Conservation (phyloP, 83 land plant species). For the Diphasiastrum complanatum region DNA sequence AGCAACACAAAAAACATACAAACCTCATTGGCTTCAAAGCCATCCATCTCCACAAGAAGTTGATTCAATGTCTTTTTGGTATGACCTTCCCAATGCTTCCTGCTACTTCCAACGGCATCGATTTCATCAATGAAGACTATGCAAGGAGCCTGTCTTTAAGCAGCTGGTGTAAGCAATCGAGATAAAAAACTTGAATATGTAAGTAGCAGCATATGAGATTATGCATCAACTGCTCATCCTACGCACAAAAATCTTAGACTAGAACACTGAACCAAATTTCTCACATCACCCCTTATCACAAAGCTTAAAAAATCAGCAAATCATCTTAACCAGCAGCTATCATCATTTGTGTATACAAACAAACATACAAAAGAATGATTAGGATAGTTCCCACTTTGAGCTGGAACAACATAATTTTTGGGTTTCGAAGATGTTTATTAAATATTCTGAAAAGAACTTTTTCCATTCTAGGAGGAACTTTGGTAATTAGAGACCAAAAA, state of each 20-base stretch:
- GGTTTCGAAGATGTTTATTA: too few species aligned
- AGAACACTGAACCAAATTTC: conserved; percentile 4
- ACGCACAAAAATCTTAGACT: neutral
- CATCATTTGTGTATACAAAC: too few species aligned
- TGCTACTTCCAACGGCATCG: conserved; percentile 96
- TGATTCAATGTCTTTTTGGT: conserved; percentile 98
- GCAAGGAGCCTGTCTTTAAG: conserved; percentile 84
- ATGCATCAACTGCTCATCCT: neutral
- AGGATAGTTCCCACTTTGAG: too few species aligned
- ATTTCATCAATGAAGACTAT: conserved; percentile 98
- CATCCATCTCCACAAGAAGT: conserved; percentile 99
- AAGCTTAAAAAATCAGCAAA: too few species aligned
- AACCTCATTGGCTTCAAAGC: conserved; percentile 99
- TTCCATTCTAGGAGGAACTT: too few species aligned
- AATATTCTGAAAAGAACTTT: too few species aligned
- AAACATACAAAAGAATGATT: too few species aligned
- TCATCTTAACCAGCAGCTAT: too few species aligned
- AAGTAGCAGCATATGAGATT: neutral
- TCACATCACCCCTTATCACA: too few species aligned
- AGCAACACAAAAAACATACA: neutral
- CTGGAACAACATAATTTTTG: too few species aligned
- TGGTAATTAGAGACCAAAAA: too few species aligned
- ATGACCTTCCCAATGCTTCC: conserved; percentile 99
- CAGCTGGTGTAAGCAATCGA: neutral
- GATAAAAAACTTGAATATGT: neutral